These are phyloP conservation scores for Bertia moriformis DNA, from an alignment of 2,329 filamentous ascomycete species.

Conservation along the genomic window DNA sequence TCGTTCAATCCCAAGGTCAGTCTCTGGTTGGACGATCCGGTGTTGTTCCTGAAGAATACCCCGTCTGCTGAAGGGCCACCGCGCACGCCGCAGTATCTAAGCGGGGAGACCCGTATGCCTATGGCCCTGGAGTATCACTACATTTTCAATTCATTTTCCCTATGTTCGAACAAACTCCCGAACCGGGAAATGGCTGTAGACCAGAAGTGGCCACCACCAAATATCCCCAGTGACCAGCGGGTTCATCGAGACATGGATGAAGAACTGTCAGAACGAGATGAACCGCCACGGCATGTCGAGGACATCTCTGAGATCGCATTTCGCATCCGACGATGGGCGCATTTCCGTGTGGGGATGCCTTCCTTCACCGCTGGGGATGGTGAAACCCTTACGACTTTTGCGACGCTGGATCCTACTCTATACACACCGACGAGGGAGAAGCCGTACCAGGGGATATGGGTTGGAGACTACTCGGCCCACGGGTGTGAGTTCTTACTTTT, in stretches of 20 bases:
- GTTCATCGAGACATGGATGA: background rate
- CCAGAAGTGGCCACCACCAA: background rate
- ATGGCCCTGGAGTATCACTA: background rate
- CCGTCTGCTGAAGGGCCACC: background rate
- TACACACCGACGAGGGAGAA: slow-evolving; percentile 42
- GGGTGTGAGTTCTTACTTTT: slow-evolving; percentile 48
- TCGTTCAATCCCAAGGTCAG: slow-evolving; percentile 36
- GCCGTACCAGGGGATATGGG: slow-evolving; percentile 51
- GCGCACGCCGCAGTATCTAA: too few species aligned
- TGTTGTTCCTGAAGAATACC: slow-evolving; percentile 20
- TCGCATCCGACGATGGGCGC: background rate
- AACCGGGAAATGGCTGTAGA: too few species aligned
- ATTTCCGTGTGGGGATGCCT: too few species aligned
- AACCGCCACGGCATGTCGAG: too few species aligned
- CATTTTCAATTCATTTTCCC: background rate
- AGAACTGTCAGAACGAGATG: background rate
- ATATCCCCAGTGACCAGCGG: background rate
- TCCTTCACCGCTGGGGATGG: too few species aligned
- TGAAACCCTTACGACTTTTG: slow-evolving; percentile 41
- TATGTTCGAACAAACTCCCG: background rate
- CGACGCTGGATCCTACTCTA: slow-evolving; percentile 32
- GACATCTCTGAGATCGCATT: background rate
- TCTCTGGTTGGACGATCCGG: slow-evolving; percentile 37
- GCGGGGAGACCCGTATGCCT: background rate
- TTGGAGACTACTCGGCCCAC: slow-evolving; percentile 48